A percentile compares a stretch with the other conserved stretches of the same genome.
phyloP scores from a whole-genome alignment of 495 filamentous ascomycete species.

The Patellaria atrata region DNA sequence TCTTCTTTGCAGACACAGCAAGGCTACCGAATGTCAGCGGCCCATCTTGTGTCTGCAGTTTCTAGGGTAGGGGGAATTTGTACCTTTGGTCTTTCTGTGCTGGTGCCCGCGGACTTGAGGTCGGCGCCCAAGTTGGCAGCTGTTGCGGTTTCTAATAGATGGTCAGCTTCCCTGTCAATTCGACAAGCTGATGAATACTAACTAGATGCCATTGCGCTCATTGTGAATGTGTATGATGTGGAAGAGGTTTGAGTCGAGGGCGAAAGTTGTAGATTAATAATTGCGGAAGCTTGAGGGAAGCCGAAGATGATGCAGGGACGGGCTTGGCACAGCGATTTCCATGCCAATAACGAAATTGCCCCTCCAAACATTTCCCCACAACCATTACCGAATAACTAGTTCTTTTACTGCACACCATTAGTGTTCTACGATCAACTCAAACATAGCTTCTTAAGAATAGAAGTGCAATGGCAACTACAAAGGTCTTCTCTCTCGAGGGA shows the following conservation, averaged over 20 bases:
- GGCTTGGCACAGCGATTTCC: no score
- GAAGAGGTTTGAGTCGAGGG: background rate
- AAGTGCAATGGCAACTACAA: slow-evolving; percentile 45
- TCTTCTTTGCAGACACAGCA: slow-evolving; percentile 97
- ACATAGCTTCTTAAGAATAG: no score
- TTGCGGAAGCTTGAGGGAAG: no score
- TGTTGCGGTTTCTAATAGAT: slow-evolving; percentile 14
- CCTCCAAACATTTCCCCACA: no score
- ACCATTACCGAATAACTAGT: no score
- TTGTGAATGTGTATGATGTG: slow-evolving; percentile 3
- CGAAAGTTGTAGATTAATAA: background rate
- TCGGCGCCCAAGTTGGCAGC: slow-evolving; percentile 29
- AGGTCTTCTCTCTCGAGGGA: slow-evolving; percentile 80
- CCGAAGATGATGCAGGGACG: no score
- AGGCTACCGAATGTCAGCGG: slow-evolving; percentile 38
- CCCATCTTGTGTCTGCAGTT: background rate
- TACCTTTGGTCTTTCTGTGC: slow-evolving; percentile 43
- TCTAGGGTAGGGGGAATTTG: no score
- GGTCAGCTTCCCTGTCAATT: no score
- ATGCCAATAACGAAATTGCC: no score
- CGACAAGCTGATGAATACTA: slow-evolving; percentile 2
- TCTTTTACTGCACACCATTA: no score
- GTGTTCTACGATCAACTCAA: no score
- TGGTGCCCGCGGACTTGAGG: slow-evolving; percentile 29
- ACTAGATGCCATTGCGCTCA: slow-evolving; percentile 20